These are phyloP conservation scores for Talaromyces proteolyticus DNA, from an alignment of 495 filamentous ascomycete genomes.

Conservation along the genomic window DNA sequence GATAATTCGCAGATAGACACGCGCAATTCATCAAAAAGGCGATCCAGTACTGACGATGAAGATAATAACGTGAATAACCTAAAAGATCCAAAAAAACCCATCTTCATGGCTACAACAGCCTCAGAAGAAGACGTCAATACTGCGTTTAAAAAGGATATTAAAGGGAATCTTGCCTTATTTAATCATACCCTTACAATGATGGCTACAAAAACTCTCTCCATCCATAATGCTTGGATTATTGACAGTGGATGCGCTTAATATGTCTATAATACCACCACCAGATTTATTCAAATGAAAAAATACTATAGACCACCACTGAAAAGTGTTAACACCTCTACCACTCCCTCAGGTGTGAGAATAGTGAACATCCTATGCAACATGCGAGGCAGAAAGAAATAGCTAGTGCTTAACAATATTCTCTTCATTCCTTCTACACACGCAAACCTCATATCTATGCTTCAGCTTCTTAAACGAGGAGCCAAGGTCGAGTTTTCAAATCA, in stretches of 20 bases:
- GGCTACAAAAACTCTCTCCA: conserved; percentile 7
- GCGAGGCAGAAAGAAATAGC: conserved; percentile 11
- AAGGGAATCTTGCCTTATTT: conserved; percentile 8
- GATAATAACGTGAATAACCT: conserved; percentile 6
- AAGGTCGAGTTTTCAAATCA: conserved; percentile 10
- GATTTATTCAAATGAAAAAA: conserved; percentile 8
- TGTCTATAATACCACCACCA: conserved; percentile 10
- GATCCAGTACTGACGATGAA: conserved; percentile 8
- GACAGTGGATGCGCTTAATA: conserved; percentile 13
- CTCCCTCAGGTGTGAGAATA: conserved; percentile 6
- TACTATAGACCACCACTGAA: conserved; percentile 9
- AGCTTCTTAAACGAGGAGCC: conserved; percentile 12
- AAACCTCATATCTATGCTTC: conserved; percentile 9
- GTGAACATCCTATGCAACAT: conserved; percentile 9
- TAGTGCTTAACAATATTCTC: conserved; percentile 9
- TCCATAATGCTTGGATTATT: conserved; percentile 11
- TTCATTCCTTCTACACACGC: conserved; percentile 10
- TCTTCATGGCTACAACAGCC: conserved; percentile 10
- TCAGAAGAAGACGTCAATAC: conserved; percentile 8
- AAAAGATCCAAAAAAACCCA: conserved; percentile 9
- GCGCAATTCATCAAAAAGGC: conserved; percentile 5
- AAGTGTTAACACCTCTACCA: conserved; percentile 8
- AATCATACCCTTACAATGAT: conserved; percentile 8
- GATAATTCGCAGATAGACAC: background rate
- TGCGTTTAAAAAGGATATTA: conserved; percentile 9